Percentiles rank a stretch among this genome's conserved stretches.
Evolutionary conservation across 164 flowering plant species (phyloP).

Genomic region (Vitis cinerea): DNA sequence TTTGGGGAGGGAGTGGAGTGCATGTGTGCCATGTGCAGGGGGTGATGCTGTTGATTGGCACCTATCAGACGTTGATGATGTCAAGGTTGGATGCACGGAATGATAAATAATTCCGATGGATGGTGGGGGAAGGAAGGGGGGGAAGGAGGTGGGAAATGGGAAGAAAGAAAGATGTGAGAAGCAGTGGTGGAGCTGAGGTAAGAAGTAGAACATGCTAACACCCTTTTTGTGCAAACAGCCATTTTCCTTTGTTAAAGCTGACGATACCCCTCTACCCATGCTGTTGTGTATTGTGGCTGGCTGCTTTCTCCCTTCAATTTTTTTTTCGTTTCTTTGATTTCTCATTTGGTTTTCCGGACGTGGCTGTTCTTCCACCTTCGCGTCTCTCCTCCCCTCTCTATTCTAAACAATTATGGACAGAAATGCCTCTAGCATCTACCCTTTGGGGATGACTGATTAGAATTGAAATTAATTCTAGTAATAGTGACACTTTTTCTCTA

Average conservation of each 20-base stretch:
- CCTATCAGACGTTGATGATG: conserved; percentile 9
- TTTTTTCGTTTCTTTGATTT: too few relatives aligned
- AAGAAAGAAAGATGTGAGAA: not conserved
- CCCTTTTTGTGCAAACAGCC: conserved; percentile 15
- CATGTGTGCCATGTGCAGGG: conserved; percentile 23
- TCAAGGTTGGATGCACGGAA: conserved; percentile 2
- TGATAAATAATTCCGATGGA: not conserved
- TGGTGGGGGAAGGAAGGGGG: not conserved
- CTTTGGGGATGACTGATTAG: too few relatives aligned
- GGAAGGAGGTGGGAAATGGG: not conserved
- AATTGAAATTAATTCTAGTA: too few relatives aligned
- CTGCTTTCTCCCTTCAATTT: not conserved
- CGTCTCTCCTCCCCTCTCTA: not conserved
- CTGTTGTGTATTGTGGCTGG: not conserved
- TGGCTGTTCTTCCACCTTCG: too few relatives aligned
- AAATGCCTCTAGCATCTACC: too few relatives aligned
- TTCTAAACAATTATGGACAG: not conserved
- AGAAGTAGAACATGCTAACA: conserved; percentile 4
- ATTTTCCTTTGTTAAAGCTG: conserved; percentile 20
- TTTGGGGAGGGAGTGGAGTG: too few relatives aligned
- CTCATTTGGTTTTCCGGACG: too few relatives aligned
- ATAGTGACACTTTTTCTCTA: too few relatives aligned
- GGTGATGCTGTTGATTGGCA: not conserved
- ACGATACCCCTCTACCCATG: conserved; percentile 7
- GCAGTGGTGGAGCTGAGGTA: conserved; percentile 1